Evolutionary conservation across 495 filamentous ascomycete species (phyloP).

Genomic region (Xylaria bambusicola): DNA sequence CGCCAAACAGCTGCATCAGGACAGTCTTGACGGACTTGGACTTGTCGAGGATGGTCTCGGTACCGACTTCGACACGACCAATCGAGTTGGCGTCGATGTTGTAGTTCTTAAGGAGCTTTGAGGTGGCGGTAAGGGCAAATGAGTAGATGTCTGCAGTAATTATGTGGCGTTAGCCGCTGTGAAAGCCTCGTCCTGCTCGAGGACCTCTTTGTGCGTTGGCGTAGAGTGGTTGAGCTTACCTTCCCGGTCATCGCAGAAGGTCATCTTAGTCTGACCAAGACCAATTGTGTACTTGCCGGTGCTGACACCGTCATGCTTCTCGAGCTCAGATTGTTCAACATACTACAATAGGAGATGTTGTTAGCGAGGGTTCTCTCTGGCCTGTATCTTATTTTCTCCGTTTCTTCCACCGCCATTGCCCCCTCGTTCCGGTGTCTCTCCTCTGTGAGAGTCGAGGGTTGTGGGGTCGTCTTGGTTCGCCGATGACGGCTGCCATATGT

Average conservation of each 20-base stretch:
- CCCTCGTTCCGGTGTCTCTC: neutral
- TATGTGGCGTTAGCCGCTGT: constrained; percentile 18
- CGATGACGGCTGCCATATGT: neutral
- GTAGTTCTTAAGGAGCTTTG: constrained; percentile 90
- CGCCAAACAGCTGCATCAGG: constrained; percentile 92
- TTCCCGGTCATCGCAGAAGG: constrained; percentile 98
- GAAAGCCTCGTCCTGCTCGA: no score
- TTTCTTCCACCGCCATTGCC: neutral
- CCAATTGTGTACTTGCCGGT: constrained; percentile 98
- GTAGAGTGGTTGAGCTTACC: constrained; percentile 55
- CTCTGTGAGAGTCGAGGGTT: neutral
- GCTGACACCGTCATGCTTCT: constrained; percentile 97
- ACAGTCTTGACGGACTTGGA: constrained; percentile 99
- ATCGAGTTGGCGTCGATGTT: constrained; percentile 86
- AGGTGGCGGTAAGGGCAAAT: constrained; percentile 82
- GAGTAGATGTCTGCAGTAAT: constrained; percentile 88
- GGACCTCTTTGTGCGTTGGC: neutral
- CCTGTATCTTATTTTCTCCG: neutral
- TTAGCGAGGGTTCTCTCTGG: constrained; percentile 19
- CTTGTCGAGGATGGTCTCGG: constrained; percentile 98
- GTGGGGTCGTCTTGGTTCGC: neutral
- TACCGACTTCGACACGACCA: constrained; percentile 94
- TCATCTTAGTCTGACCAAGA: constrained; percentile 99
- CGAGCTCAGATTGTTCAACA: constrained; percentile 92
- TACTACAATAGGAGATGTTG: constrained; percentile 61